Conservation (phyloP, 2,329 filamentous ascomycete genomes). For the Trichoderma sp. region DNA sequence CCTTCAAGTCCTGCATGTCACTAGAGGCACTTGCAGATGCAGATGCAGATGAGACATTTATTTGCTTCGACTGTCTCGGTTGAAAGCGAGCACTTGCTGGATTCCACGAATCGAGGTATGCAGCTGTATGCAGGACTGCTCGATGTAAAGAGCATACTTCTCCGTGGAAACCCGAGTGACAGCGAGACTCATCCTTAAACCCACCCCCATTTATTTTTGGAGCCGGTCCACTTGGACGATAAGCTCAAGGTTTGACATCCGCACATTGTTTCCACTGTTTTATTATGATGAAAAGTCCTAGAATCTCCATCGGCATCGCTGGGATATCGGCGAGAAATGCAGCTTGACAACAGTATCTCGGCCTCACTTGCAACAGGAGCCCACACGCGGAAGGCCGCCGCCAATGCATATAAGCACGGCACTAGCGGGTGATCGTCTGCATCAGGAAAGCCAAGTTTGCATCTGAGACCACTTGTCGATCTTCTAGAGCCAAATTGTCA, state of each 20-base stretch:
- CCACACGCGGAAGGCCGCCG: not conserved
- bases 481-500: slow-evolving; percentile 8
- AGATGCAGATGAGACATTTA: not conserved
- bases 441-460: slow-evolving; percentile 15
- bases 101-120: not conserved
- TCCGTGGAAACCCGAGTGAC: not conserved
- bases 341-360: slow-evolving; percentile 1
- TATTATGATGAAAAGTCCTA: not conserved
- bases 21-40: not conserved
- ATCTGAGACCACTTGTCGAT: not conserved
- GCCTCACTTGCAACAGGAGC: not conserved
- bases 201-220: not conserved
- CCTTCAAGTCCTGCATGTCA: not conserved
- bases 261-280: not conserved
- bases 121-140: not conserved
- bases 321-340: not conserved
- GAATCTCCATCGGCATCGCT: not conserved
- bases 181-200: not conserved
- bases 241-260: not conserved
- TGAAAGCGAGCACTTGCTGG: not conserved
- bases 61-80: not conserved
- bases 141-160: not conserved
- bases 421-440: not conserved
- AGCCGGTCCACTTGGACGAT: not conserved
- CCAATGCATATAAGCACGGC: slow-evolving; percentile 18